Percentiles rank a stretch among this genome's conserved stretches.
phyloP scores from a whole-genome alignment of 495 filamentous ascomycete genomes.

The Sordaria brevicollis region DNA sequence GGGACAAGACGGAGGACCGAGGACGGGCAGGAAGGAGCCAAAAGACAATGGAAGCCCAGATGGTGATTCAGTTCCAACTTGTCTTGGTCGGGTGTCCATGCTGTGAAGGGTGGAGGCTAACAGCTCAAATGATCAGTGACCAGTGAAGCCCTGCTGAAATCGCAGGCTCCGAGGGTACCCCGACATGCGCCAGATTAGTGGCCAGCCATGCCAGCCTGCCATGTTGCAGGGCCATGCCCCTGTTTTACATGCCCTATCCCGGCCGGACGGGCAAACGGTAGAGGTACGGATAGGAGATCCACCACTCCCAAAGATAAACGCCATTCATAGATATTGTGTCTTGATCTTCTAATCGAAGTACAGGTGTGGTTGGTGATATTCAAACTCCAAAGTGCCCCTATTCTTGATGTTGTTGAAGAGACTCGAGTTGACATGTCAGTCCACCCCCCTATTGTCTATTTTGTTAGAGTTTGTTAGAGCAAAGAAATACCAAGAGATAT shows the following conservation, averaged over 20 bases:
- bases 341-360: neutral
- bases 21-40: neutral
- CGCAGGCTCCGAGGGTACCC: neutral
- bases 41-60: neutral
- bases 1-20: neutral
- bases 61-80: no score
- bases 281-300: neutral
- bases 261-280: neutral
- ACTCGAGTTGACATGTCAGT: neutral
- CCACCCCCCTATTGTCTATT: neutral
- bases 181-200: neutral
- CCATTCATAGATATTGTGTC: neutral
- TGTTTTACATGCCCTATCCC: neutral
- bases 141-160: neutral
- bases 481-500: neutral
- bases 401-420: neutral
- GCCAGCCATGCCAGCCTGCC: neutral
- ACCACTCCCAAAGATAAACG: neutral
- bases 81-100: neutral
- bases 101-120: neutral
- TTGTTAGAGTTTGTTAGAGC: neutral
- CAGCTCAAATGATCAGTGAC: neutral
- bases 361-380: neutral
- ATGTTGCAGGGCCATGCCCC: neutral
- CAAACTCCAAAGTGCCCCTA: neutral